These are phyloP conservation scores for Boeremia lycopersici DNA, from an alignment of 2,329 filamentous ascomycete genomes.

Conservation along the genomic window DNA sequence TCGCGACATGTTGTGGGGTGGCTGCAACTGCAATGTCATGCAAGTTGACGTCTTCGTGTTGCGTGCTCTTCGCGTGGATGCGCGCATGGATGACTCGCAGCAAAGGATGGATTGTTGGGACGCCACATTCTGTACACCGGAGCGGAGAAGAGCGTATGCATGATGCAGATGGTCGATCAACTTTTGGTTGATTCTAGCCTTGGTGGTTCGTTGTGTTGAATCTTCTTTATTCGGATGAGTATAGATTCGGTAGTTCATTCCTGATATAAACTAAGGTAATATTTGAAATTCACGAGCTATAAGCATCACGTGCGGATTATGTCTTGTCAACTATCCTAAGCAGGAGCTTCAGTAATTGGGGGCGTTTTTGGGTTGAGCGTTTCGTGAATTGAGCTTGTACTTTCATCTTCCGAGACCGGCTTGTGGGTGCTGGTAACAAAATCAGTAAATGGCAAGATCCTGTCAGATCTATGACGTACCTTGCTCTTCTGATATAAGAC, in stretches of 20 bases:
- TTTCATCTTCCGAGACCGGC: constrained; percentile 11
- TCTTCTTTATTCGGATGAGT: too few relatives aligned
- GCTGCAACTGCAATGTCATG: neutral
- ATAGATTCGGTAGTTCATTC: too few relatives aligned
- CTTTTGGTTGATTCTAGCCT: neutral
- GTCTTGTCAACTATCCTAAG: too few relatives aligned
- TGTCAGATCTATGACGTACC: neutral
- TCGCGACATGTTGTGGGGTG: constrained; percentile 11
- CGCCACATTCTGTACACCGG: neutral
- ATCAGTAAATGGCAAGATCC: neutral
- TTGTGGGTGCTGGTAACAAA: neutral
- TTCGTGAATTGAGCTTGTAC: constrained; percentile 11
- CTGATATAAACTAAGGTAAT: too few relatives aligned
- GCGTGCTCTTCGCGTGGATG: neutral
- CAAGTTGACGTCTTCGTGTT: neutral
- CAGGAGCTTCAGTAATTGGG: neutral
- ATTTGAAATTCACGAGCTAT: too few relatives aligned
- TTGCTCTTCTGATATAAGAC: constrained; percentile 17
- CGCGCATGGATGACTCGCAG: neutral
- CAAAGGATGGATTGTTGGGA: neutral
- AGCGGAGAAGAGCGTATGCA: neutral
- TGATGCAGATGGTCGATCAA: neutral
- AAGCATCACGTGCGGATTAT: too few relatives aligned
- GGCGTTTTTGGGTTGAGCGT: neutral
- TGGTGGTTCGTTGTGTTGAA: too few relatives aligned